A percentile compares a stretch with the other conserved stretches of the same genome.
These are phyloP conservation scores for Imleria badia DNA, from an alignment of 768 basidiomycete genomes.

Conservation along the genomic window DNA sequence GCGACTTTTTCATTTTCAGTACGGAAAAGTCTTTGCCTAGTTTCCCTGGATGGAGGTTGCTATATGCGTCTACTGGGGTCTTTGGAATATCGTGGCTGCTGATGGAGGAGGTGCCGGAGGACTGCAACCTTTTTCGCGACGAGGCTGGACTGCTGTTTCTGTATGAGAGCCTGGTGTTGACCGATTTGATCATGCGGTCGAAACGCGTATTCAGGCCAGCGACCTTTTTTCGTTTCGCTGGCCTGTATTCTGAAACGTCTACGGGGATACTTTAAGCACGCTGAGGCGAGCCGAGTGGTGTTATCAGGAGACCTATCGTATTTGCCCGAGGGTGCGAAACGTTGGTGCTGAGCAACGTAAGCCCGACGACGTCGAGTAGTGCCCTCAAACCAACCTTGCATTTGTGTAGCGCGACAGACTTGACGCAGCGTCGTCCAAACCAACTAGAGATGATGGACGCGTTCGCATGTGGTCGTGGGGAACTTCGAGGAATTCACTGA, in stretches of 20 bases:
- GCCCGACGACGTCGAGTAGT: neutral
- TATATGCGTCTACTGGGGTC: constrained; percentile 44
- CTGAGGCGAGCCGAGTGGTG: neutral
- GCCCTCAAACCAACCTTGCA: constrained; percentile 9
- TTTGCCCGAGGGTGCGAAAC: neutral
- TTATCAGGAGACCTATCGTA: constrained; percentile 14
- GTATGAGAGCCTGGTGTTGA: constrained; percentile 41
- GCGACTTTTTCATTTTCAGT: constrained; percentile 38
- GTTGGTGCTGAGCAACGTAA: neutral
- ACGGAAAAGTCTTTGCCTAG: constrained; percentile 43
- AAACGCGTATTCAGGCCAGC: constrained; percentile 56
- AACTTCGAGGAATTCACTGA: neutral
- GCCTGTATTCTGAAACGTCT: constrained; percentile 11
- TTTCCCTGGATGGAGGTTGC: constrained; percentile 30
- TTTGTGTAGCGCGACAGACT: constrained; percentile 6
- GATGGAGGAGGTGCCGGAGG: constrained; percentile 45
- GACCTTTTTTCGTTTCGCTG: constrained; percentile 50
- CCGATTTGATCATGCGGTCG: constrained; percentile 65
- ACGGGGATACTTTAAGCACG: neutral
- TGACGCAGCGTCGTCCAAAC: constrained; percentile 13
- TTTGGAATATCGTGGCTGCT: constrained; percentile 41
- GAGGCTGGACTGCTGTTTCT: constrained; percentile 16
- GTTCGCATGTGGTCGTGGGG: constrained; percentile 3
- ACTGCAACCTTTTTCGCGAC: constrained; percentile 35
- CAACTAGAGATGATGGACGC: neutral